Conservation (phyloP, 352 stramenopile species). For the Phytopythium litorale region DNA sequence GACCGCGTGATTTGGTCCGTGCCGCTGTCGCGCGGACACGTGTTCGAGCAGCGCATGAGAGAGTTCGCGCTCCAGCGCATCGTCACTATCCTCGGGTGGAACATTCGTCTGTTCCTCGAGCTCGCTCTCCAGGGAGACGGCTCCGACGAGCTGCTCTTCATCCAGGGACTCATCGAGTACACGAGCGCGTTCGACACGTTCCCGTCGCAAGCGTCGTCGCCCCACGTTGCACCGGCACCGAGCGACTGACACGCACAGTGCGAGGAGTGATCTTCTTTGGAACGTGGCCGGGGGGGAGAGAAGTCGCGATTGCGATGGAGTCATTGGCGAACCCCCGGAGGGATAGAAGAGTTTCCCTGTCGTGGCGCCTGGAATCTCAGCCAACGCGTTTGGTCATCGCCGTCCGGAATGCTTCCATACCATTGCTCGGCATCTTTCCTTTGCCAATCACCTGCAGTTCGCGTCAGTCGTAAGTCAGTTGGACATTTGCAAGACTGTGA, state of each 20-base stretch:
- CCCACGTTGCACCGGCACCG: not conserved
- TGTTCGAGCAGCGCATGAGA: constrained; percentile 13
- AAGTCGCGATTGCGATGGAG: too few species aligned
- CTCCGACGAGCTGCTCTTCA: constrained; percentile 18
- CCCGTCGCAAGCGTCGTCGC: not conserved
- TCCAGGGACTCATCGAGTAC: constrained; percentile 18
- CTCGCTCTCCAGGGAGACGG: constrained; percentile 6
- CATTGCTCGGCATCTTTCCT: too few species aligned
- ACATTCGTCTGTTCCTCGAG: constrained; percentile 14
- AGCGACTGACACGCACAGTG: not conserved
- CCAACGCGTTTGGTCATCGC: too few species aligned
- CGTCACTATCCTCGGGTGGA: constrained; percentile 21
- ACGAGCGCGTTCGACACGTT: constrained; percentile 18
- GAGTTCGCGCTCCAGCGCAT: constrained; percentile 17
- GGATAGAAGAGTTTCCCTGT: too few species aligned
- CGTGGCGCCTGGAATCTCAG: too few species aligned
- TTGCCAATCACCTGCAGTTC: too few species aligned
- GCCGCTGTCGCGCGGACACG: constrained; percentile 11
- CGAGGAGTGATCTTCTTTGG: too few species aligned
- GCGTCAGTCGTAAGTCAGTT: too few species aligned
- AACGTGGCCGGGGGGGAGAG: too few species aligned
- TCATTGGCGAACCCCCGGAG: too few species aligned
- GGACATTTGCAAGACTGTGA: too few species aligned
- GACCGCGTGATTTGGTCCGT: constrained; percentile 14
- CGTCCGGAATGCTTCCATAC: too few species aligned